Conservation (phyloP, 176 grass and related monocot genomes). For the Phragmites australis region DNA sequence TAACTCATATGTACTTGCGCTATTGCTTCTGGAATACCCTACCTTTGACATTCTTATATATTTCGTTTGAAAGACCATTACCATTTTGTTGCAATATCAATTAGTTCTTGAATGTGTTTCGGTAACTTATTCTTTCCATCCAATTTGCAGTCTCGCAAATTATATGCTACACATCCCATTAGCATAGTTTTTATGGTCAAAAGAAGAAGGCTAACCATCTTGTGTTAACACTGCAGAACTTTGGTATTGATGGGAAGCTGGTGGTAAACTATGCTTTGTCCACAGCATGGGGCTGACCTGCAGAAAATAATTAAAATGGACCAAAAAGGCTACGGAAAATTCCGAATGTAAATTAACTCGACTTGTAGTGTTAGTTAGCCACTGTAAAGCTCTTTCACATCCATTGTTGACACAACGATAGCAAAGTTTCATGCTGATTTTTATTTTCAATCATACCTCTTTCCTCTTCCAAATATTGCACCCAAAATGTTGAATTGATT, state of each 20-base stretch:
- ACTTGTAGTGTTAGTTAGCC: slow-evolving; percentile 26
- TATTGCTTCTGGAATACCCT: neutral
- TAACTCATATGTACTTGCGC: neutral
- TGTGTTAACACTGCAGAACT: slow-evolving; percentile 57
- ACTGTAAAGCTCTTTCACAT: neutral
- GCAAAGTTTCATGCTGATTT: neutral
- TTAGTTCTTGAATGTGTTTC: neutral
- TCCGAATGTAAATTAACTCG: neutral
- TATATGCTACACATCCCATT: neutral
- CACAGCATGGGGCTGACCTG: slow-evolving; percentile 63
- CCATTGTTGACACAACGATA: neutral
- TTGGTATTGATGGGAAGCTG: slow-evolving; percentile 80
- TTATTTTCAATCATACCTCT: neutral
- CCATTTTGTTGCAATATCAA: neutral
- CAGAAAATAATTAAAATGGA: neutral
- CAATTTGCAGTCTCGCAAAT: neutral
- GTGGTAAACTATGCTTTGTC: slow-evolving; percentile 91
- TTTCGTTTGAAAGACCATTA: neutral
- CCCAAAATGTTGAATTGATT: neutral
- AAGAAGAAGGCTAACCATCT: neutral
- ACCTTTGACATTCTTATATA: neutral
- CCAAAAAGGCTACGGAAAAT: neutral
- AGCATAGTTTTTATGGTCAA: neutral
- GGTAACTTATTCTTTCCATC: neutral
- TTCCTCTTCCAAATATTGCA: neutral